Base-by-base conservation (phyloP, 345 rosid genomes). In the Theobroma cacao region DNA sequence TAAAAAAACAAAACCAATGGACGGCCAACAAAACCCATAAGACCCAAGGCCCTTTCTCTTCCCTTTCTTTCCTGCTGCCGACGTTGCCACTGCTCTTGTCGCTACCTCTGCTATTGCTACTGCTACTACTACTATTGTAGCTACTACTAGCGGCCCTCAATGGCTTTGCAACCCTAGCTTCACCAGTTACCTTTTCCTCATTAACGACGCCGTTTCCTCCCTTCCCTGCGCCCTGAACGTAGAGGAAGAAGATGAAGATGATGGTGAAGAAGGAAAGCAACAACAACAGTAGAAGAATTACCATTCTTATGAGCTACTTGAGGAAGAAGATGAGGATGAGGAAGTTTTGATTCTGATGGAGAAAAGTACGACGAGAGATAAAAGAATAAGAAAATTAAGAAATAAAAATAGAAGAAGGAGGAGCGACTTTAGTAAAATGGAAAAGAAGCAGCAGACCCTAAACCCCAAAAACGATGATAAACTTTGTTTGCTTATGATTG, bases 161-260 rank as follows among this genome's bases (percentile, higher is more conserved):
- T 96, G 99, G 99, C 95, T 96, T 74, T 83, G 82, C 83, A 94
- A 92, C 91, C 72, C 90, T 76, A 96, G 98, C 90, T 96, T 96
- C 91, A 84, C 91, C 58, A 75, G 85, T 79, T 92, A 94, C 83
- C 84, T 89, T 74, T 82, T 97, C 74, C 79, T 84, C 78, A 81
- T 91, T 74, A 80, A 89, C 86, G 87, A 84, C 60, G 81, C 88
- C 52, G 85, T 87, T 74, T 75, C 89, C 65, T 80, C 88, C 43
- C 56, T 83, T 47, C 85, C 79, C 22, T 67, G 64, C 52, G 36
- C 36, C 45, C 63, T 48, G 75, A 50, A 31, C 17, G 45, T 56
- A 20, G 58, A 26, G 8, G 83, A 82, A 48, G 80, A 78, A 5
- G 84, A 85, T 6, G 89, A 79, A 22, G 83, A 78, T 17, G 92